Conservation (phyloP, 2,329 filamentous ascomycete genomes). For the Cryphonectria naterciae region DNA sequence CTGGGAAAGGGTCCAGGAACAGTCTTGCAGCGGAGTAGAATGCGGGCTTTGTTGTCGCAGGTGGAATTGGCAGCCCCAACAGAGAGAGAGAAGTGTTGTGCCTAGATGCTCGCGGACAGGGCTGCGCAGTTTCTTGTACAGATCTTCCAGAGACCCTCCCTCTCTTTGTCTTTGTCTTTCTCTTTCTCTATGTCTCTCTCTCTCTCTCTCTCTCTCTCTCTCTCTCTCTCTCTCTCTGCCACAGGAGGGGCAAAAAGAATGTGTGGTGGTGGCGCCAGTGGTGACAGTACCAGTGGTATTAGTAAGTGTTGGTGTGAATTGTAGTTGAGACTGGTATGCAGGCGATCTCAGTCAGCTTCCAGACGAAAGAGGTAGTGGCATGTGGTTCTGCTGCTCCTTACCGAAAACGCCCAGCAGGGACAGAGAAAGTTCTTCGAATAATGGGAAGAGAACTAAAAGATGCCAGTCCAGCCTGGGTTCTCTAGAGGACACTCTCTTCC, state of each 20-base stretch:
- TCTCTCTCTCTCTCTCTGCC: neutral
- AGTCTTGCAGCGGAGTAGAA: neutral
- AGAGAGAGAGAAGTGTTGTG: neutral
- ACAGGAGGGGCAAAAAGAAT: neutral
- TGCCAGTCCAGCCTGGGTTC: neutral
- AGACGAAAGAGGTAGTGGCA: neutral
- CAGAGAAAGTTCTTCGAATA: neutral
- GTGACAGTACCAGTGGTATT: neutral
- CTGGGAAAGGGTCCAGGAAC: neutral
- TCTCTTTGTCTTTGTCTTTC: neutral
- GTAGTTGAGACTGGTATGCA: neutral
- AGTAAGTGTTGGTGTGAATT: neutral
- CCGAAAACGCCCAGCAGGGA: neutral
- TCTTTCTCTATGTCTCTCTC: neutral
- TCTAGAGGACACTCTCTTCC: neutral
- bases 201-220: too few relatives aligned
- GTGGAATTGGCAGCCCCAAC: neutral
- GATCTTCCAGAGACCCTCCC: neutral
- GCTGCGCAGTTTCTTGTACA: neutral
- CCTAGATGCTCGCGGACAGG: too few relatives aligned
- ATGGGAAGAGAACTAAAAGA: neutral
- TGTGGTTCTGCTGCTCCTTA: constrained; percentile 1
- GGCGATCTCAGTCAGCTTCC: neutral
- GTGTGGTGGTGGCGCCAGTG: neutral
- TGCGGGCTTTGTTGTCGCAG: neutral